A percentile compares a stretch with the other conserved stretches of the same genome.
phyloP scores from a whole-genome alignment of 1,139 yeast species.

The Pneumocystis carinii region DNA sequence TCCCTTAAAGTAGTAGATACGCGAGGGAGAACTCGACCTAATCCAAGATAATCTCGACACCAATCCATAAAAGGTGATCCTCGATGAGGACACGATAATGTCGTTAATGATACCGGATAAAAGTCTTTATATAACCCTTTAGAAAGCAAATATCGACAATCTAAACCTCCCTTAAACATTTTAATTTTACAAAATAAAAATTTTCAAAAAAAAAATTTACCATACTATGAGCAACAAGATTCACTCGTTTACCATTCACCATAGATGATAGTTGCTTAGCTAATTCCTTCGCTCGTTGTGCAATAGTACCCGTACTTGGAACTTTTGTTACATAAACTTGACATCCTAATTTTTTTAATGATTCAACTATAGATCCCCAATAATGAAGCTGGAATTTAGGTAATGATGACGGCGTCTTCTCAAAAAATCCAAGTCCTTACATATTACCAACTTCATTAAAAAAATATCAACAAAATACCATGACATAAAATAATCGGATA shows the following conservation, averaged over 20 bases:
- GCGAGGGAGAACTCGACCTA: constrained; percentile 9
- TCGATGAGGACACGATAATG: constrained; percentile 75
- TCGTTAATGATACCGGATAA: constrained; percentile 56
- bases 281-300: constrained; percentile 17
- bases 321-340: constrained; percentile 54
- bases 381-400: constrained; percentile 24
- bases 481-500: constrained; percentile 10
- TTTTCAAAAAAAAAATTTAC: background rate
- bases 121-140: constrained; percentile 35
- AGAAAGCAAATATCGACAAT: constrained; percentile 60
- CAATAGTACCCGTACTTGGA: constrained; percentile 59
- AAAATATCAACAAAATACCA: background rate
- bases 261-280: constrained; percentile 12
- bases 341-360: constrained; percentile 41
- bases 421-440: constrained; percentile 7
- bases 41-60: constrained; percentile 16
- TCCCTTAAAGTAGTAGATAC: constrained; percentile 8
- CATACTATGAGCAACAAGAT: constrained; percentile 84
- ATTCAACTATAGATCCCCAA: constrained; percentile 55
- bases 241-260: constrained; percentile 30
- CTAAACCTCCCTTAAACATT: constrained; percentile 49
- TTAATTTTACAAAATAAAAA: background rate
- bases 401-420: constrained; percentile 9
- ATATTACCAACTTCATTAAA: background rate
- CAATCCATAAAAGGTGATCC: constrained; percentile 79